Conservation (phyloP, 148 eudicot species). For the Pouteria glomerata region DNA sequence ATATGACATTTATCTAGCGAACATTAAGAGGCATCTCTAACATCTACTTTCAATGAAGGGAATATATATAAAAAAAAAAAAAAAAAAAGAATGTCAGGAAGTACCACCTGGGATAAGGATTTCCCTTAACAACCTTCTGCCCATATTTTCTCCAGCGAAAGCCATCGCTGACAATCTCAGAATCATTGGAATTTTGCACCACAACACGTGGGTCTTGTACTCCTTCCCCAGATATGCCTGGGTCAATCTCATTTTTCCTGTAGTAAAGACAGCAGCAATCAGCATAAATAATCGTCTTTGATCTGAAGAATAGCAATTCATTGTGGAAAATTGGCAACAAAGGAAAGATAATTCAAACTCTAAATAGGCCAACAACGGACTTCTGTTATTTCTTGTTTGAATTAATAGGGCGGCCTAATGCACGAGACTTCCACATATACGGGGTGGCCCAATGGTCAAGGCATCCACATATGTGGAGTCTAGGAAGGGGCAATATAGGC, state of each 20-base stretch:
- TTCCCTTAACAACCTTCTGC: constrained; percentile 37
- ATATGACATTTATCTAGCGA: too few species aligned
- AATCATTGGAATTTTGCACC: constrained; percentile 29
- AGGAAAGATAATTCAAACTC: not conserved
- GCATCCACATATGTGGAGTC: too few species aligned
- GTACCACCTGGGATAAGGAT: constrained; percentile 31
- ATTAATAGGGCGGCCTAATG: too few species aligned
- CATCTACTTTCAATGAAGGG: too few species aligned
- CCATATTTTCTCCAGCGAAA: constrained; percentile 39
- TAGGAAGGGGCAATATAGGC: too few species aligned
- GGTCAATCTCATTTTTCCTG: constrained; percentile 27
- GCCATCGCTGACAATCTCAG: constrained; percentile 39
- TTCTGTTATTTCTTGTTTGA: too few species aligned
- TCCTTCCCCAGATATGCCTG: constrained; percentile 19
- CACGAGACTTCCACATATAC: too few species aligned
- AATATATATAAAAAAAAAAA: too few species aligned
- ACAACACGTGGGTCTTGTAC: constrained; percentile 27
- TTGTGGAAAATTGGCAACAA: not conserved
- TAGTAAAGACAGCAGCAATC: not conserved
- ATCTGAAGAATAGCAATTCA: not conserved
- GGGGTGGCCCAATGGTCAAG: too few species aligned
- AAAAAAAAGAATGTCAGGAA: not conserved
- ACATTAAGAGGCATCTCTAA: too few species aligned
- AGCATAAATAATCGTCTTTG: not conserved
- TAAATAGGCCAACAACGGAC: not conserved